Percentiles rank a stretch among this genome's conserved stretches.
Evolutionary conservation across 805 yeast genomes (phyloP).

Genomic region (Wickerhamomyces alni): DNA sequence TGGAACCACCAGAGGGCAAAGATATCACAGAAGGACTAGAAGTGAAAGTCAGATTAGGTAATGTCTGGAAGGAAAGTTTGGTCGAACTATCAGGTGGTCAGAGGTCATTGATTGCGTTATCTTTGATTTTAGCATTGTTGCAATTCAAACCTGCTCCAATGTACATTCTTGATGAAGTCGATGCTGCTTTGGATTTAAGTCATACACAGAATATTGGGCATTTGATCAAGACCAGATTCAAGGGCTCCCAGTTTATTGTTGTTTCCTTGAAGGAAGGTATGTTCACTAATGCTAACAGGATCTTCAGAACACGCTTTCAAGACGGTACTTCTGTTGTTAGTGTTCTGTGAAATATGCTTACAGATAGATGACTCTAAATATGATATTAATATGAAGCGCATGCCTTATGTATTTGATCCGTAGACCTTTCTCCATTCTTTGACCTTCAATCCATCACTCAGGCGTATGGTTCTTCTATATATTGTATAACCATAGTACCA

Average conservation of each 20-base stretch:
- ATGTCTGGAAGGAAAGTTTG: slow-evolving; percentile 91
- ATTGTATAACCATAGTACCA: slow-evolving; percentile 6
- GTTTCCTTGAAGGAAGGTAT: slow-evolving; percentile 97
- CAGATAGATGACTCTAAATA: too few relatives aligned
- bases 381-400: too few relatives aligned
- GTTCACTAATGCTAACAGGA: slow-evolving; percentile 95
- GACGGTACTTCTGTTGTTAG: slow-evolving; percentile 95
- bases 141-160: slow-evolving; percentile 98
- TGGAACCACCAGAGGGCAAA: slow-evolving; percentile 73
- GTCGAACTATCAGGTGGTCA: slow-evolving; percentile 98
- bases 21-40: slow-evolving; percentile 89
- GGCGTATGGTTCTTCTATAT: slow-evolving; percentile 3
- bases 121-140: slow-evolving; percentile 84
- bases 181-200: slow-evolving; percentile 94
- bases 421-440: slow-evolving; percentile 7
- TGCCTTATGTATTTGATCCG: not conserved
- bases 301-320: slow-evolving; percentile 89
- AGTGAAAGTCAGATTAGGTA: slow-evolving; percentile 84
- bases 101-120: slow-evolving; percentile 86
- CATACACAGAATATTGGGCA: slow-evolving; percentile 98
- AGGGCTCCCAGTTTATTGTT: slow-evolving; percentile 93
- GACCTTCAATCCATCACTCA: slow-evolving; percentile 5
- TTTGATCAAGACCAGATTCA: slow-evolving; percentile 87
- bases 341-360: slow-evolving; percentile 39
- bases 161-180: slow-evolving; percentile 97